phyloP scores from a whole-genome alignment of 495 filamentous ascomycete species.

The Penicillium lividum region DNA sequence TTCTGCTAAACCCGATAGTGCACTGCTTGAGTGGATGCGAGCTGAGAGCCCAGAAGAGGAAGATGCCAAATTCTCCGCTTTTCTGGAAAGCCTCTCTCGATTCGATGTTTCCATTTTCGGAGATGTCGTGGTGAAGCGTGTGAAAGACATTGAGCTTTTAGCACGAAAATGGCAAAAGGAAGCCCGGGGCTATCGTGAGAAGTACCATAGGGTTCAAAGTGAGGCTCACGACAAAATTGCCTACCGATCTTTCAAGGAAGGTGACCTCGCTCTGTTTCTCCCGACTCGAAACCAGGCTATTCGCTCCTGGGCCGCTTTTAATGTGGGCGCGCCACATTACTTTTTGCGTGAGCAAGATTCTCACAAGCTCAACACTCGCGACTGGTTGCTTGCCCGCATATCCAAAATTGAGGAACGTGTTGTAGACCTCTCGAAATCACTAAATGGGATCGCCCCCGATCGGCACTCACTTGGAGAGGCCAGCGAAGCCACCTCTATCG shows the following conservation, averaged over 20 bases:
- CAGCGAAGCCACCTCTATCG: conserved; percentile 62
- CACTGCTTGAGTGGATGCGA: conserved; percentile 77
- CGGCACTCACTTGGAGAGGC: conserved; percentile 52
- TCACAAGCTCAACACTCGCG: conserved; percentile 77
- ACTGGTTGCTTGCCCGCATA: conserved; percentile 95
- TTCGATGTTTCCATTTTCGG: conserved; percentile 83
- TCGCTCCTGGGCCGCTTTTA: conserved; percentile 97
- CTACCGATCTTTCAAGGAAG: conserved; percentile 94
- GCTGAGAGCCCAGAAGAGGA: conserved; percentile 65
- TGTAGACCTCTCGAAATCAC: conserved; percentile 84
- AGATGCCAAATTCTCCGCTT: conserved; percentile 67
- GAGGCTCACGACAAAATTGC: conserved; percentile 96
- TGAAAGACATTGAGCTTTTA: conserved; percentile 86
- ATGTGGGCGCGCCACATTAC: conserved; percentile 93
- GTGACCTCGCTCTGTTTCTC: conserved; percentile 92
- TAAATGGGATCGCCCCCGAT: conserved; percentile 58
- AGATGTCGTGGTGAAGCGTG: conserved; percentile 78
- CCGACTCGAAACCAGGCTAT: conserved; percentile 92
- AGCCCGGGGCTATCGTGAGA: conserved; percentile 81
- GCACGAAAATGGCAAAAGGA: conserved; percentile 91
- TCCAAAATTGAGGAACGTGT: conserved; percentile 88
- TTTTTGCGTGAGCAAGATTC: conserved; percentile 92
- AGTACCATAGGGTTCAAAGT: conserved; percentile 76
- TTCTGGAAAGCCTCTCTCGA: conserved; percentile 64
- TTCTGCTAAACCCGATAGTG: conserved; percentile 56